Percentiles rank a stretch among this genome's conserved stretches.
Conservation (phyloP, 495 filamentous ascomycete genomes). For the Aspergillus incahuasiensis region DNA sequence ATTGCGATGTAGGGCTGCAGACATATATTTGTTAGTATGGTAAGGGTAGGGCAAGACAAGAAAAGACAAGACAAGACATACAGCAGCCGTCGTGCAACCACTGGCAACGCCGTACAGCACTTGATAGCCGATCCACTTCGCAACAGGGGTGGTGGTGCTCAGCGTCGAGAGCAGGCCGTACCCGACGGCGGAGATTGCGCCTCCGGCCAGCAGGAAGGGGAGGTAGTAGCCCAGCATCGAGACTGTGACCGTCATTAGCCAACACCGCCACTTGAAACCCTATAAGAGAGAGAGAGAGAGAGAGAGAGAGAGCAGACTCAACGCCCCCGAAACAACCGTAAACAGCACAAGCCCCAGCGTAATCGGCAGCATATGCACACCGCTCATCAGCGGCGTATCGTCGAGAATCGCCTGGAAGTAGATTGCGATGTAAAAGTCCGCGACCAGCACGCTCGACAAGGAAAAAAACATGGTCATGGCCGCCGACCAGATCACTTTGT, state of each 20-base stretch:
- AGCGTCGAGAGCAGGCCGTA: slow-evolving; percentile 58
- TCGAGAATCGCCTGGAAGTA: slow-evolving; percentile 30
- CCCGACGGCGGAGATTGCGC: slow-evolving; percentile 53
- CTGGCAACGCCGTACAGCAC: slow-evolving; percentile 35
- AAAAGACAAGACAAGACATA: not conserved
- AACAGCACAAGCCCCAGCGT: slow-evolving; percentile 34
- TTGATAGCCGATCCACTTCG: slow-evolving; percentile 62
- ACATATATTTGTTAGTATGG: not conserved
- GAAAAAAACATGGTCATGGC: slow-evolving; percentile 20
- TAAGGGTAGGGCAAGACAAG: not conserved
- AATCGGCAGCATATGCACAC: slow-evolving; percentile 27
- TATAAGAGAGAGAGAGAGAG: not conserved
- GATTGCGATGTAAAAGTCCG: slow-evolving; percentile 25
- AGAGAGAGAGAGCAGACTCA: not conserved
- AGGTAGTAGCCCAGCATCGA: slow-evolving; percentile 11
- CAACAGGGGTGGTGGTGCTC: slow-evolving; percentile 35
- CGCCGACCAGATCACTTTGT: slow-evolving; percentile 21
- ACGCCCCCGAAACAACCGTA: not conserved
- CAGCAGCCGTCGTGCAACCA: slow-evolving; percentile 14
- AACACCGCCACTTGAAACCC: not conserved
- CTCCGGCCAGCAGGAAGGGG: slow-evolving; percentile 54
- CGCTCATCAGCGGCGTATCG: slow-evolving; percentile 26
- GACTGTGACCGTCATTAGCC: not conserved
- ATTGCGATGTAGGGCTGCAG: slow-evolving; percentile 47
- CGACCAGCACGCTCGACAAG: slow-evolving; percentile 6